A percentile compares a stretch with the other conserved stretches of the same genome.
These are phyloP conservation scores for Aspergillus ustus DNA, from an alignment of 2,329 filamentous ascomycete genomes.

Conservation along the genomic window DNA sequence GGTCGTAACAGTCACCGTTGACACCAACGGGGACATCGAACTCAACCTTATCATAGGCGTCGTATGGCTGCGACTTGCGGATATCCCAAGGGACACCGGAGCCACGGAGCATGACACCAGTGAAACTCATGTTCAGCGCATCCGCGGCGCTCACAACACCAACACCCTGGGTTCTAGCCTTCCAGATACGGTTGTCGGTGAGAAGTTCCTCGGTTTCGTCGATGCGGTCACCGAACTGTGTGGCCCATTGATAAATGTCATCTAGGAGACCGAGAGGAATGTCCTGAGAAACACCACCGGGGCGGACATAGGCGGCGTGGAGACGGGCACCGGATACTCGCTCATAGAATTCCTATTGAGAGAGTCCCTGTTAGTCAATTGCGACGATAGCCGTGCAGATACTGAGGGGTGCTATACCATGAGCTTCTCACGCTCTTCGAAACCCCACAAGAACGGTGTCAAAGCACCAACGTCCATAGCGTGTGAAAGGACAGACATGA, in stretches of 20 bases:
- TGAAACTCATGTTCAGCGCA: slow-evolving; percentile 96
- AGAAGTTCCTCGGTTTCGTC: slow-evolving; percentile 99
- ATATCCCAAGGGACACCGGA: slow-evolving; percentile 96
- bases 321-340: slow-evolving; percentile 97
- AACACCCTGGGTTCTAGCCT: slow-evolving; percentile 85
- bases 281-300: slow-evolving; percentile 95
- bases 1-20: slow-evolving; percentile 98
- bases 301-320: slow-evolving; percentile 94
- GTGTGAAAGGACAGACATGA: slow-evolving; percentile 97
- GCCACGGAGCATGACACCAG: slow-evolving; percentile 95
- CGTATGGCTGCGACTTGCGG: slow-evolving; percentile 95
- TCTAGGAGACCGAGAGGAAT: slow-evolving; percentile 91
- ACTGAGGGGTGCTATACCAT: slow-evolving; percentile 72
- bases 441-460: slow-evolving; percentile 98
- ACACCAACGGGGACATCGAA: slow-evolving; percentile 96
- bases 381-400: too few species aligned
- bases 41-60: slow-evolving; percentile 96
- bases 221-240: slow-evolving; percentile 96
- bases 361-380: slow-evolving; percentile 4
- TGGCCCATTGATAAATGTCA: slow-evolving; percentile 99
- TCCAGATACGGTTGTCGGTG: slow-evolving; percentile 99
- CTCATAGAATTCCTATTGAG: slow-evolving; percentile 92
- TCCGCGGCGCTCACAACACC: slow-evolving; percentile 90
- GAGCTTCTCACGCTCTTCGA: slow-evolving; percentile 98
- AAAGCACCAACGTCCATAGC: slow-evolving; percentile 98